Conservation (phyloP, 108 stramenopile genomes). For the Conticribra guillardii region DNA sequence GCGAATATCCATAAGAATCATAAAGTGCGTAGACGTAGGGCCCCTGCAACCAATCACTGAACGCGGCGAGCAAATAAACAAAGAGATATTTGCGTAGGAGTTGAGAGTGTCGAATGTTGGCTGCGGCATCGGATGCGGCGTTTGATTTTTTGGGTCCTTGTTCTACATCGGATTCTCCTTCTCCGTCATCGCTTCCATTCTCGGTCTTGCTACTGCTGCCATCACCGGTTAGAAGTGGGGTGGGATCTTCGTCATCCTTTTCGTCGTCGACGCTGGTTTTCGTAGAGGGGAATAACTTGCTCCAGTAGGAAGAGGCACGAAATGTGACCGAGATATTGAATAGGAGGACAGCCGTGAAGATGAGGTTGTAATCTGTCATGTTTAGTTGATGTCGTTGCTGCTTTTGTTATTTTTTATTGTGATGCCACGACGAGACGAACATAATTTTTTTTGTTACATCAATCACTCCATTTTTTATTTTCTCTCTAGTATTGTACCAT, state of each 20-base stretch:
- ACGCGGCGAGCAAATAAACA: slow-evolving; percentile 91
- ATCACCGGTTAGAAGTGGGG: slow-evolving; percentile 14
- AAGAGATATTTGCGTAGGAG: slow-evolving; percentile 82
- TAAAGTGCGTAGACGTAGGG: slow-evolving; percentile 99
- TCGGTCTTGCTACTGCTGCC: slow-evolving; percentile 12
- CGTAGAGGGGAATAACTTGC: slow-evolving; percentile 39
- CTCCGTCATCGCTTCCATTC: slow-evolving; percentile 7
- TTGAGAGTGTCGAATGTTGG: slow-evolving; percentile 41
- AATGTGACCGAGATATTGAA: slow-evolving; percentile 75
- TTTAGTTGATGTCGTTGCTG: slow-evolving; percentile 1
- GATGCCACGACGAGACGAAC: too few species aligned
- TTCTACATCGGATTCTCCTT: not conserved
- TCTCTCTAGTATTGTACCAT: too few species aligned
- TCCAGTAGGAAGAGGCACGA: slow-evolving; percentile 71
- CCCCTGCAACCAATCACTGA: slow-evolving; percentile 98
- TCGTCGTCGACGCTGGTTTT: not conserved
- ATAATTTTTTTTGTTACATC: too few species aligned
- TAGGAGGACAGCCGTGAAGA: slow-evolving; percentile 66
- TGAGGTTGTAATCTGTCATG: slow-evolving; percentile 71
- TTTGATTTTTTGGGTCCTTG: slow-evolving; percentile 18
- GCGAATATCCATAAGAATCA: slow-evolving; percentile 88
- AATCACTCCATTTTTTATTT: too few species aligned
- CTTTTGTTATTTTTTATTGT: not conserved
- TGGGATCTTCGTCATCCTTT: slow-evolving; percentile 15
- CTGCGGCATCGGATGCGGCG: slow-evolving; percentile 49